A percentile compares a stretch with the other conserved stretches of the same genome.
Evolutionary conservation across 768 basidiomycete species (phyloP).

Genomic region (Hypholoma sublateritium): DNA sequence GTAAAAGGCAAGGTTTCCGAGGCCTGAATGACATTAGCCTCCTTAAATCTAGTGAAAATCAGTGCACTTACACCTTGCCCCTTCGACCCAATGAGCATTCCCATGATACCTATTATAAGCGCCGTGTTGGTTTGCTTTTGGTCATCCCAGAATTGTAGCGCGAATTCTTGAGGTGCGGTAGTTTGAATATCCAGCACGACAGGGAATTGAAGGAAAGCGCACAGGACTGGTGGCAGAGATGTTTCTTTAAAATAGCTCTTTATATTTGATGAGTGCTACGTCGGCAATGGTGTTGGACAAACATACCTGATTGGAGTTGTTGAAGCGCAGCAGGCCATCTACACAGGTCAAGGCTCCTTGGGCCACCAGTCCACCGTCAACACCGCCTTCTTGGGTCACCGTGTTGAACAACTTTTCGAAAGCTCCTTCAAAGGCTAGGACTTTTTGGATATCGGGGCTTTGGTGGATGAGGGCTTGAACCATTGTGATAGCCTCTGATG

Average conservation of each 20-base stretch:
- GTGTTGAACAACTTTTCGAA: slow-evolving; percentile 95
- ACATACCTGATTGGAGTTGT: slow-evolving; percentile 89
- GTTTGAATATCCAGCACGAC: slow-evolving; percentile 56
- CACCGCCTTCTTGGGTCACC: slow-evolving; percentile 83
- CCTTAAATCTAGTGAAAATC: neutral
- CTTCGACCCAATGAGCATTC: slow-evolving; percentile 80
- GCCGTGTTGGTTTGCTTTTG: slow-evolving; percentile 83
- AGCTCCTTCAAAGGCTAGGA: slow-evolving; percentile 93
- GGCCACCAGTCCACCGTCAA: slow-evolving; percentile 86
- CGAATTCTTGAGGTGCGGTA: slow-evolving; percentile 81
- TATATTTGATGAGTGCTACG: slow-evolving; percentile 15
- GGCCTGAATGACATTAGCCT: slow-evolving; percentile 33
- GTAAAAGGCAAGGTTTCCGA: slow-evolving; percentile 60
- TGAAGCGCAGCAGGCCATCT: slow-evolving; percentile 86
- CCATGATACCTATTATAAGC: slow-evolving; percentile 80
- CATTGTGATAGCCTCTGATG: slow-evolving; percentile 76
- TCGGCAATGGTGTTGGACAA: neutral
- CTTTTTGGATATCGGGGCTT: slow-evolving; percentile 93
- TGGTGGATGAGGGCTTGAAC: slow-evolving; percentile 80
- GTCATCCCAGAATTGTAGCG: slow-evolving; percentile 94
- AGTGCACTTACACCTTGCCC: slow-evolving; percentile 53
- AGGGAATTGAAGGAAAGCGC: slow-evolving; percentile 71
- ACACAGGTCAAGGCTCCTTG: slow-evolving; percentile 86
- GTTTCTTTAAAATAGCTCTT: slow-evolving; percentile 98
- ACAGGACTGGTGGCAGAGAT: slow-evolving; percentile 63